phyloP scores from a whole-genome alignment of 176 grass and related monocot genomes.

The Dactylis glomerata region DNA sequence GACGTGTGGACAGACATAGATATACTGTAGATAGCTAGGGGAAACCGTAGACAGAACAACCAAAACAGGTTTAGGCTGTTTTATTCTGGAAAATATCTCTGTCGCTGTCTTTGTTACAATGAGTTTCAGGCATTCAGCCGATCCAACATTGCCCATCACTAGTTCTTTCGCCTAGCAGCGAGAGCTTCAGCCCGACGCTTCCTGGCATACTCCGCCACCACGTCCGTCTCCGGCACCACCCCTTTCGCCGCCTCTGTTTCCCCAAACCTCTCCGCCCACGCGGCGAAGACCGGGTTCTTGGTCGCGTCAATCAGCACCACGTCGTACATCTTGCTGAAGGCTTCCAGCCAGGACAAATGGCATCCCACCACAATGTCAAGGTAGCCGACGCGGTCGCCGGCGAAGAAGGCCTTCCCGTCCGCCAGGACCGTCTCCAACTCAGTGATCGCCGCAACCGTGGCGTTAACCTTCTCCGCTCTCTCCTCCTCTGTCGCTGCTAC shows the following conservation, averaged over 20 bases:
- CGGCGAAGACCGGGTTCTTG: neutral
- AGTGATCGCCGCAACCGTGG: neutral
- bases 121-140: neutral
- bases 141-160: neutral
- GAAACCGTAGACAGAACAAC: neutral
- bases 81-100: neutral
- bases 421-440: neutral
- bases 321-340: neutral
- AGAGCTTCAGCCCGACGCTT: neutral
- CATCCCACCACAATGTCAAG: neutral
- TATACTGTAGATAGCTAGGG: neutral
- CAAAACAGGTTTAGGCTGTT: neutral
- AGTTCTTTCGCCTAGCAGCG: neutral
- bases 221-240: neutral
- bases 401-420: neutral
- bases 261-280: neutral
- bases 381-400: neutral
- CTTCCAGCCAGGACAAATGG: neutral
- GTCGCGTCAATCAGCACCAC: neutral
- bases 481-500: neutral
- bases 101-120: neutral
- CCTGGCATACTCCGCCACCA: neutral
- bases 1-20: no score
- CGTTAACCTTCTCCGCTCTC: neutral
- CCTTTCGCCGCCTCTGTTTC: neutral